Percentiles rank a stretch among this genome's conserved stretches.
phyloP scores from a whole-genome alignment of 106 monocot species.

The Dioscorea dumetorum region DNA sequence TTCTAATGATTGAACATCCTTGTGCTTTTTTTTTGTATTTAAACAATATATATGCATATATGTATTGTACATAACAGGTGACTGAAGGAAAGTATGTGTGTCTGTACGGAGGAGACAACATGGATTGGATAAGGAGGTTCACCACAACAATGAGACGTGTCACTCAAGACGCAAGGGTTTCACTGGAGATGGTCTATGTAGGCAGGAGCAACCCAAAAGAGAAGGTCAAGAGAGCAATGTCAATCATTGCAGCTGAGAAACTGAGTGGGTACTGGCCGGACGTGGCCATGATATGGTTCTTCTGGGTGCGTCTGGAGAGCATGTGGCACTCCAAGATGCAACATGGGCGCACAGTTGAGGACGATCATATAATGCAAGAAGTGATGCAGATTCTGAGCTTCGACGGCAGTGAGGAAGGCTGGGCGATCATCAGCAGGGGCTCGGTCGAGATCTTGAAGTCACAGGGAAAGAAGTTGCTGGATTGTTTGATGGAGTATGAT shows the following conservation, averaged over 20 bases:
- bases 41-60: too few relatives aligned
- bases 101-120: slow-evolving; percentile 77
- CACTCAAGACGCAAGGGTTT: slow-evolving; percentile 34
- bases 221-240: slow-evolving; percentile 32
- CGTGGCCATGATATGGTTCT: slow-evolving; percentile 74
- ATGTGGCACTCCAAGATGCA: slow-evolving; percentile 90
- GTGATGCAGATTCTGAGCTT: slow-evolving; percentile 73
- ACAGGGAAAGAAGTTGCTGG: slow-evolving; percentile 42
- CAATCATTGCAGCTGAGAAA: slow-evolving; percentile 40
- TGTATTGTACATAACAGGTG: slow-evolving; percentile 22
- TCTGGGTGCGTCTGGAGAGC: slow-evolving; percentile 83
- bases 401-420: slow-evolving; percentile 72
- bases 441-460: slow-evolving; percentile 43
- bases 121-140: slow-evolving; percentile 72
- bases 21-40: too few relatives aligned
- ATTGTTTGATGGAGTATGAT: slow-evolving; percentile 52
- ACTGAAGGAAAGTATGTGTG: slow-evolving; percentile 48
- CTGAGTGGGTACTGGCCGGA: slow-evolving; percentile 63
- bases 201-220: slow-evolving; percentile 88
- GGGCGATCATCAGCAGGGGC: slow-evolving; percentile 62
- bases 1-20: too few relatives aligned
- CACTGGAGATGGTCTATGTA: slow-evolving; percentile 81
- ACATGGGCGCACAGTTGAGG: slow-evolving; percentile 31
- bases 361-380: slow-evolving; percentile 69
- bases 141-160: slow-evolving; percentile 33